Base-by-base conservation (phyloP, 768 basidiomycete genomes). In the Lactarius psammicola region DNA sequence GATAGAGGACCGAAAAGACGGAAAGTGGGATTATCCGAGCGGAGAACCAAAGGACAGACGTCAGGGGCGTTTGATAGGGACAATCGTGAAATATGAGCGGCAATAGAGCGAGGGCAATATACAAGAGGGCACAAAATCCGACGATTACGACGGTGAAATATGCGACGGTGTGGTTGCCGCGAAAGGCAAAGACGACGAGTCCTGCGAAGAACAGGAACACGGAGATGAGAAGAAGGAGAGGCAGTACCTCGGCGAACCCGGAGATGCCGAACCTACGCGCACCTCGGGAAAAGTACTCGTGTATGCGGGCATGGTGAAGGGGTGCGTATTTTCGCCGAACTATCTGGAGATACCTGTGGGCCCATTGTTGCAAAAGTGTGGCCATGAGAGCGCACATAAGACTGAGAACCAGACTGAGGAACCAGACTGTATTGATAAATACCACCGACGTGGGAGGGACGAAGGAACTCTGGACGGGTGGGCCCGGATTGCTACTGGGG, bases 191-290 rank as follows among this genome's bases (percentile, higher is more conserved):
- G 2, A 40, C 34, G 11, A 38, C 34, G 23, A 67, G 44, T 23
- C 66, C 62, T 10, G 42, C 55, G 62, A 67, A 51, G 57, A 67
- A 67, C 8, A 67, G 63, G 40, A 65, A 42, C 3, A 65, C 10
- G 13, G 64, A 59, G 20, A 36, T 33, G 17, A 60, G 51, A 20
- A 65, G 59, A 13, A 65, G 49, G 30, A 26, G 5, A 36, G 59
- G 64, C 17, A 65, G 34, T 17, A 34, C 51, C 17, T 65, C 64
- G n/a, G 56, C 64, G 17, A 65, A 18, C 3, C n/a, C 59, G 11
- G 28, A 38, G n/a, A 58, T 40, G 23, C 51, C 10, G 28, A 54
- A 65, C 28, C 18, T 31, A 18, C 60, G 59, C 13, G 60, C 60
- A 3, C 64, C 64, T 8, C 40, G 38, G 36, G 30, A 51, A 10